Conservation (phyloP, 2,329 filamentous ascomycete genomes). For the Xylaria digitata region DNA sequence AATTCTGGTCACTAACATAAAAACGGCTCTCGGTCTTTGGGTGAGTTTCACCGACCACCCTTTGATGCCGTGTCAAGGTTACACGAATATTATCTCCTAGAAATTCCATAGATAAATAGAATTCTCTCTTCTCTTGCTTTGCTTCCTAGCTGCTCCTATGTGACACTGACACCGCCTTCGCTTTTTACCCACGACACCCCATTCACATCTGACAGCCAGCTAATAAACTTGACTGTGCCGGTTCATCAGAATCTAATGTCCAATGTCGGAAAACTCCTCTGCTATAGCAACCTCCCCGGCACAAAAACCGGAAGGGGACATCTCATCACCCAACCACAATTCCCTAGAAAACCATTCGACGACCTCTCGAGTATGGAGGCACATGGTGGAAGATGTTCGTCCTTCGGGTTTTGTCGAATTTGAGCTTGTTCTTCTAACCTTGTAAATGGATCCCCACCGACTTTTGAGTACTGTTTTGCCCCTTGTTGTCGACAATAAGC, state of each 20-base stretch:
- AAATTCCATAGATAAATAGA: slow-evolving; percentile 30
- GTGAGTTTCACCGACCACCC: not conserved
- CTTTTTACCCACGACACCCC: not conserved
- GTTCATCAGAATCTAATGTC: not conserved
- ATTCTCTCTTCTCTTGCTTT: slow-evolving; percentile 2
- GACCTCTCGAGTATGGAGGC: slow-evolving; percentile 41
- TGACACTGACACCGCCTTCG: slow-evolving; percentile 1
- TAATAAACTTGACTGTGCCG: not conserved
- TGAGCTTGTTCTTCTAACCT: slow-evolving; percentile 60
- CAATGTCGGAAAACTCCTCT: slow-evolving; percentile 18
- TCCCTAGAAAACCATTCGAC: slow-evolving; percentile 28
- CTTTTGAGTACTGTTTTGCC: not conserved
- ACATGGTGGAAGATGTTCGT: slow-evolving; percentile 52
- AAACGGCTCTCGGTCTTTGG: slow-evolving; percentile 35
- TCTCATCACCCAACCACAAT: not conserved
- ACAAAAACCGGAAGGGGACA: not conserved
- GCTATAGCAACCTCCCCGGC: slow-evolving; percentile 3
- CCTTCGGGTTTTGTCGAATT: slow-evolving; percentile 57
- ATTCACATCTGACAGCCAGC: not conserved
- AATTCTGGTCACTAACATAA: slow-evolving; percentile 11
- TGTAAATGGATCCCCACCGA: slow-evolving; percentile 48
- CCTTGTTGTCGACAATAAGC: slow-evolving; percentile 9
- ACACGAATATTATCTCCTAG: slow-evolving; percentile 8
- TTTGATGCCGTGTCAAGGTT: not conserved
- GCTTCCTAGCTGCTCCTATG: not conserved